These are phyloP conservation scores for Alternaria rosae DNA, from an alignment of 2,329 filamentous ascomycete species.

Conservation along the genomic window DNA sequence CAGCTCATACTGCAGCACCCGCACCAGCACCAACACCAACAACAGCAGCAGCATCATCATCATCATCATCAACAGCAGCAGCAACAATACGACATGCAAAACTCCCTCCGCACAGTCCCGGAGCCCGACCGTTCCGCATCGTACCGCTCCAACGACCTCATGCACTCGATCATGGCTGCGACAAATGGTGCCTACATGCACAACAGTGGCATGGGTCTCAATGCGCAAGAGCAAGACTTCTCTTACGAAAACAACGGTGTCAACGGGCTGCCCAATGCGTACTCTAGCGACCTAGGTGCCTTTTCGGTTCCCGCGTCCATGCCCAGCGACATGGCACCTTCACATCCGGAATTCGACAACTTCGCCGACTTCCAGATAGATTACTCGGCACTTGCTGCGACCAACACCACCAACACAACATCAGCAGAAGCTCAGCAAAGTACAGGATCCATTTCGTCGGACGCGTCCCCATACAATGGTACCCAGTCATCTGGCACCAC, in stretches of 20 bases:
- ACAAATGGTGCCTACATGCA: slow-evolving; percentile 47
- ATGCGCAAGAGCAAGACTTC: slow-evolving; percentile 33
- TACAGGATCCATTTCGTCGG: slow-evolving; percentile 41
- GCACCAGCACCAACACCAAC: slow-evolving; percentile 29
- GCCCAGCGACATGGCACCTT: slow-evolving; percentile 29
- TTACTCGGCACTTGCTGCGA: slow-evolving; percentile 33
- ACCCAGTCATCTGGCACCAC: slow-evolving; percentile 39
- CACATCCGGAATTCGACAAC: slow-evolving; percentile 32
- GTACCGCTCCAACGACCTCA: slow-evolving; percentile 44
- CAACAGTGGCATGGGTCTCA: slow-evolving; percentile 31
- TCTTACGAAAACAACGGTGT: slow-evolving; percentile 25
- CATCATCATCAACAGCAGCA: slow-evolving; percentile 39
- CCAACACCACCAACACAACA: slow-evolving; percentile 31
- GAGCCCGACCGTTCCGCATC: slow-evolving; percentile 38
- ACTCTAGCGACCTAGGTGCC: slow-evolving; percentile 27
- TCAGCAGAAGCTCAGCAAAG: slow-evolving; percentile 40
- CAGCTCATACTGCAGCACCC: slow-evolving; percentile 43
- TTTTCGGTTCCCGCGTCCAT: slow-evolving; percentile 36
- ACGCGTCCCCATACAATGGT: slow-evolving; percentile 47
- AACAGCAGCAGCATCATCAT: slow-evolving; percentile 22
- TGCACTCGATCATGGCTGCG: slow-evolving; percentile 49
- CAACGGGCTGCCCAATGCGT: slow-evolving; percentile 27
- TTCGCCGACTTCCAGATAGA: slow-evolving; percentile 39
- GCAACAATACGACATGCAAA: slow-evolving; percentile 46
- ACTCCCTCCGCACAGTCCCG: slow-evolving; percentile 43